Evolutionary conservation across 306 rosid species (phyloP), one percentile per base, ranked within the genome.

Genomic region (Dryas octopetala): DNA sequence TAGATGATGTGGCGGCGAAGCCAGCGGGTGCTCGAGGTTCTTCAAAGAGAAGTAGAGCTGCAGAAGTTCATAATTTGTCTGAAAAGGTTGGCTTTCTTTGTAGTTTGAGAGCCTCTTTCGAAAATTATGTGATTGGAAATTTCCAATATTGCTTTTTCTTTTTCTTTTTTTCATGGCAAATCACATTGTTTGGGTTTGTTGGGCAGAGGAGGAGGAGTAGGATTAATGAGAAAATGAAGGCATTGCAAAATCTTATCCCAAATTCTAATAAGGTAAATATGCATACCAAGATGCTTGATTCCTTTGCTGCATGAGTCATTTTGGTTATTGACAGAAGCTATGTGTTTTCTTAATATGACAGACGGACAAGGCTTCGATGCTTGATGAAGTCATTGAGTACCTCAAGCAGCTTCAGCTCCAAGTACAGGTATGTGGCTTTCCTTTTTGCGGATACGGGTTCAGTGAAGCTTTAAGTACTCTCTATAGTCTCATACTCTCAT

Each of bases 391-490:
- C 74, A 95, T 95, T 68, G 98, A 95, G 82, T 95, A 95, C 80
- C 93, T 95, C 48, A 95, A 91, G 86, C 98, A 95, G 85, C 98
- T 95, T 88, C 96, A 91, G 87, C 98, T 95, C 73, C 98, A 95
- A 87, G 96, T 95, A 66, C 98, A 95, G 96, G 97, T 90, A 17
- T 47, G 80, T 60, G 52, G 61, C 38, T 19, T 45, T 65, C 4
- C 9, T 47, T 54, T 38, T 48, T 23, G 14, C 44, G 26, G 65
- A 23, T 45, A 58, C 13, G 49, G 17, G 28, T 79, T 2, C n/a
- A 2, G 1, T 49, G 78, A 54, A 71, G 41, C 13, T 41, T 63
- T 23, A 63, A 63, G 26, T 7, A 7, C 47, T 62, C 23, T 62
- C 15, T 10, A 60, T 60, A 13, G 5, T 62, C 66, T 32, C 12